Evolutionary conservation across 805 yeast species (phyloP).

Genomic region (Torulaspora quercuum): DNA sequence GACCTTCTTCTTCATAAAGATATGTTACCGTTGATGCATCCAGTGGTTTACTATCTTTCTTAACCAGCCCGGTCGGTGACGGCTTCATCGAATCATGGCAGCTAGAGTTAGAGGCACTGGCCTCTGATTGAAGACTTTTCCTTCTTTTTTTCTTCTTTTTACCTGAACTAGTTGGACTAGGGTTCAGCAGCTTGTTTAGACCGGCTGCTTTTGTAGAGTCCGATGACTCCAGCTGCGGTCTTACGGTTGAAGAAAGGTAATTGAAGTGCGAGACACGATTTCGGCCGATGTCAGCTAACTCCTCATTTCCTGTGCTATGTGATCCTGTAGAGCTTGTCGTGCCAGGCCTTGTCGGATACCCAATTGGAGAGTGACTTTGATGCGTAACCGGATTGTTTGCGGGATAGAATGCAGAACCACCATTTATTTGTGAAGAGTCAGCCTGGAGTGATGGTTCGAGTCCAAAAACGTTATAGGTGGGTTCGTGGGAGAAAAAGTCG

Average conservation of each 20-base stretch:
- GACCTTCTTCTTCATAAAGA: conserved; percentile 49
- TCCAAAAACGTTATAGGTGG: conserved; percentile 23
- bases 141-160: conserved; percentile 16
- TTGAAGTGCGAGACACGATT: conserved; percentile 68
- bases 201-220: conserved; percentile 47
- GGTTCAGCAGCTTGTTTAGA: conserved; percentile 45
- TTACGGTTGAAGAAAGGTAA: conserved; percentile 69
- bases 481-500: conserved; percentile 26
- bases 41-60: conserved; percentile 5
- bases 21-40: conserved; percentile 12
- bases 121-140: conserved; percentile 13
- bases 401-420: conserved; percentile 2
- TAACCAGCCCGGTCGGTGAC: conserved; percentile 8
- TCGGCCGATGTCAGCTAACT: conserved; percentile 46
- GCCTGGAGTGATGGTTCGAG: conserved; percentile 19
- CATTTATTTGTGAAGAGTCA: conserved; percentile 4
- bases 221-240: conserved; percentile 65
- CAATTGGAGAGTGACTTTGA: conserved; percentile 7
- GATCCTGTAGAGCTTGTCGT: conserved; percentile 24
- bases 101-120: conserved; percentile 7
- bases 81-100: conserved; percentile 8
- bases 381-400: conserved; percentile 3
- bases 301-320: conserved; percentile 25
- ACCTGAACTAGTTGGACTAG: conserved; percentile 15
- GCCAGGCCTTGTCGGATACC: conserved; percentile 10